These are phyloP conservation scores for Tetrapyrgos nigripes DNA, from an alignment of 1,284 basidiomycete genomes.

Conservation along the genomic window DNA sequence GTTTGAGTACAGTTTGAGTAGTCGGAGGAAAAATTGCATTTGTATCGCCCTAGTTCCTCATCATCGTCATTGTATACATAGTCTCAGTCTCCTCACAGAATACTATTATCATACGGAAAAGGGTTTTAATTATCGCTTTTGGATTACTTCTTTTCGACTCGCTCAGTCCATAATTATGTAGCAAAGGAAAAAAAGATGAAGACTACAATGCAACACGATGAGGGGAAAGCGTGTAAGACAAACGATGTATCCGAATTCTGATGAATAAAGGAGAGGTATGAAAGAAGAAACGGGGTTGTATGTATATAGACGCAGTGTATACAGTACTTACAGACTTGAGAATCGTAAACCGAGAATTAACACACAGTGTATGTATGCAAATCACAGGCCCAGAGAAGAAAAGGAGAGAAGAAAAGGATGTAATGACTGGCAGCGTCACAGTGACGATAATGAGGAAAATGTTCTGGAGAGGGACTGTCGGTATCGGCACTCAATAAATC, in stretches of 20 bases:
- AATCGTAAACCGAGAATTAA: not conserved
- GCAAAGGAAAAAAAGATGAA: not conserved
- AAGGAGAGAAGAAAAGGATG: not conserved
- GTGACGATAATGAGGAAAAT: not conserved
- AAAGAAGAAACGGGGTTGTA: not conserved
- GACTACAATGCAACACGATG: not conserved
- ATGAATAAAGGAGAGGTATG: not conserved
- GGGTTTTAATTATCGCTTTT: not conserved
- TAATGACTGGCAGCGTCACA: not conserved
- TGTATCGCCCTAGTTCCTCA: not conserved
- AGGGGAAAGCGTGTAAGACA: not conserved
- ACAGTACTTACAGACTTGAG: slow-evolving; percentile 3
- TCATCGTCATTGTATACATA: not conserved
- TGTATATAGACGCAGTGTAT: not conserved
- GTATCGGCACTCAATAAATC: too few species aligned
- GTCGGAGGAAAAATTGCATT: not conserved
- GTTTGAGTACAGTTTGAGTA: slow-evolving; percentile 24
- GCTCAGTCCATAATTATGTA: not conserved
- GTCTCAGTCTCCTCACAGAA: too few species aligned
- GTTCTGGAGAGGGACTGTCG: not conserved
- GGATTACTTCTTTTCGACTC: not conserved
- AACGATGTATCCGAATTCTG: not conserved
- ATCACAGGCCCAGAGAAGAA: not conserved
- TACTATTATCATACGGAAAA: not conserved
- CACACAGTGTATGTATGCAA: not conserved